phyloP scores from a whole-genome alignment of 1,284 basidiomycete species.

The Butyriboletus appendiculatus region DNA sequence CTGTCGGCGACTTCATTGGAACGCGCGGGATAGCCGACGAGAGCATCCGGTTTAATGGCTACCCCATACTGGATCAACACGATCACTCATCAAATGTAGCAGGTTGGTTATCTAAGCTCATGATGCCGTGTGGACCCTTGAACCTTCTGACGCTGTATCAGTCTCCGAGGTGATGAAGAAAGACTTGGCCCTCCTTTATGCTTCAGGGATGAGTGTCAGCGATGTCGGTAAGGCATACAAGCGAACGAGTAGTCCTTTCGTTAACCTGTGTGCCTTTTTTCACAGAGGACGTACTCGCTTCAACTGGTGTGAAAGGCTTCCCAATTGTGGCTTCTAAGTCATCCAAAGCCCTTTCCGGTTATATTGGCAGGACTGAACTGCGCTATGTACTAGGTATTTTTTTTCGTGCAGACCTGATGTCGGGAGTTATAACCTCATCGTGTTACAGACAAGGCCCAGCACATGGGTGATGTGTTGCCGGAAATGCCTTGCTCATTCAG shows the following conservation, averaged over 20 bases:
- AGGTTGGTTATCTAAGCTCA: conserved; percentile 51
- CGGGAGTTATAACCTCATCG: not conserved
- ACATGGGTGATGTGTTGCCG: conserved; percentile 57
- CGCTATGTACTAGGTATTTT: conserved; percentile 79
- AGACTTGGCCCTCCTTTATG: conserved; percentile 73
- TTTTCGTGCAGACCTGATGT: not conserved
- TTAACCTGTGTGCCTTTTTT: not conserved
- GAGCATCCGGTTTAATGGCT: conserved; percentile 96
- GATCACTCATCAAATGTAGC: conserved; percentile 85
- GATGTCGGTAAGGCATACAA: conserved; percentile 67
- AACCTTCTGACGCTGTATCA: conserved; percentile 33
- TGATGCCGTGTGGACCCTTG: conserved; percentile 1
- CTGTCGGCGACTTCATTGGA: conserved; percentile 94
- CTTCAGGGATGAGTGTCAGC: conserved; percentile 73
- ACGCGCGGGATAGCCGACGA: conserved; percentile 96
- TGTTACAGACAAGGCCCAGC: conserved; percentile 66
- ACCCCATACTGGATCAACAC: conserved; percentile 95
- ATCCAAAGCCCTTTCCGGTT: conserved; percentile 74
- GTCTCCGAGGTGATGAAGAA: conserved; percentile 90
- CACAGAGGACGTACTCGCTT: conserved; percentile 67
- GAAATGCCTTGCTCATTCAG: conserved; percentile 77
- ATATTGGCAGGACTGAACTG: conserved; percentile 87
- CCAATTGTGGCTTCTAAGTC: conserved; percentile 71
- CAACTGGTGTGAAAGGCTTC: conserved; percentile 86
- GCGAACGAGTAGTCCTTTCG: not conserved